Evolutionary conservation across 768 basidiomycete species (phyloP), one percentile per base, ranked within the genome.

Genomic region (Candolleomyces efflorescens): DNA sequence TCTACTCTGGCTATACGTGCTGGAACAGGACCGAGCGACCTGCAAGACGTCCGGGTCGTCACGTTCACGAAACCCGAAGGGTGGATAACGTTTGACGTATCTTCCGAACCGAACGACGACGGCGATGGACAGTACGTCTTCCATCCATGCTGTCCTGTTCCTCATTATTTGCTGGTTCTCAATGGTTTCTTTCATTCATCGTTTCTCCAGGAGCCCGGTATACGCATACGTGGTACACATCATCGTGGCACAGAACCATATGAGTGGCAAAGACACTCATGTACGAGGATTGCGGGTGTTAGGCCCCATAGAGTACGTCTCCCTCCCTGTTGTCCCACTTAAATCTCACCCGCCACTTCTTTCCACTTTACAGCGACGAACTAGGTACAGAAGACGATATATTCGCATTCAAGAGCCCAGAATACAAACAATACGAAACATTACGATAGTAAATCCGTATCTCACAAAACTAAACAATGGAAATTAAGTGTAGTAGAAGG

Each of bases 261-360:
- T 97, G 87, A 98, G 95, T 64, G 97, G 97, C 5, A 98, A 98
- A 69, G 97, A 99, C 72, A 98, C 97, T 9, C 97, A 99, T 73
- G 91, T 99, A 17, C 85, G 97, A 12, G 95, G 96, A 3, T 72
- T 98, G 41, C 85, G 80, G 37, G 81, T 98, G n/a, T 83, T 93
- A 54, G 96, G 94, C 0, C 90, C 93, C 2, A 71, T 85, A 6
- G 89, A 89, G 95, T 95, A 68, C 54, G 70, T 32, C 22, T 43
- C n/a, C 54, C 51, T 15, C 46, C 23, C 1, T 45, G n/a, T 17
- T 23, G 47, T 39, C 44, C 39, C 24, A 54, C 62, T 36, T 60
- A 36, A 47, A 26, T 27, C 23, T 38, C 24, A 57, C 12, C 54
- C n/a, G 5, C 23, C 13, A 23, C n/a, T n/a, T n/a, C n/a, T n/a